These are phyloP conservation scores for Prunus salicina DNA, from an alignment of 306 rosid species.

Conservation along the genomic window DNA sequence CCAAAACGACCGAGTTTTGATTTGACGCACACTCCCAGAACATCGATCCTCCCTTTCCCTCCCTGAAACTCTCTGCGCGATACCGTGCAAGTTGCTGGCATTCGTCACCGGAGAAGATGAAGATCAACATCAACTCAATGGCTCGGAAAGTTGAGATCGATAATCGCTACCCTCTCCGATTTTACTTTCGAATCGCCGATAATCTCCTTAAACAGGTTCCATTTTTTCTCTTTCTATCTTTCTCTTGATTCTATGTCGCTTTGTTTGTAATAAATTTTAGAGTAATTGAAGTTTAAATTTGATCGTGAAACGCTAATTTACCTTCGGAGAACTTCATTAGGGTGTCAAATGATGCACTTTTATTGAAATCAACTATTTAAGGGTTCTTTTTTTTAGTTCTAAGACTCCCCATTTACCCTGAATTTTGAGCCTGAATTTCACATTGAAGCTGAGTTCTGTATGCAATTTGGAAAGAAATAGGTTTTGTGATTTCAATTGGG, in stretches of 20 bases:
- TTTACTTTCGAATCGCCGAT: constrained; percentile 90
- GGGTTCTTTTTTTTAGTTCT: background rate
- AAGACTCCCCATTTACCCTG: background rate
- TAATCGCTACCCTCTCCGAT: constrained; percentile 70
- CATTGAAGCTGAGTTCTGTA: background rate
- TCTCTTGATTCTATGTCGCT: background rate
- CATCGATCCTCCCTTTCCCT: constrained; percentile 10
- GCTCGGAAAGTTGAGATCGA: constrained; percentile 79
- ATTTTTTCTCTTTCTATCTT: background rate
- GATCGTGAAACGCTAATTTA: background rate
- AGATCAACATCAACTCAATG: constrained; percentile 60
- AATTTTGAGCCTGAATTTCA: background rate
- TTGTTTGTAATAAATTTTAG: background rate
- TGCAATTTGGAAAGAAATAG: background rate
- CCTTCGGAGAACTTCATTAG: background rate
- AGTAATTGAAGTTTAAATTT: background rate
- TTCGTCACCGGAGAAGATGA: constrained; percentile 50
- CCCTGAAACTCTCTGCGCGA: background rate
- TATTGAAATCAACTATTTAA: background rate
- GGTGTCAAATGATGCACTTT: background rate
- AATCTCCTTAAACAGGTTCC: constrained; percentile 87
- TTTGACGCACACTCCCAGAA: constrained; percentile 21
- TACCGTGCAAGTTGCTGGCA: constrained; percentile 19
- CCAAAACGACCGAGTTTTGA: constrained; percentile 38
- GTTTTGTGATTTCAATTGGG: background rate